phyloP scores from a whole-genome alignment of 306 rosid genomes.

The Begonia masoniana region DNA sequence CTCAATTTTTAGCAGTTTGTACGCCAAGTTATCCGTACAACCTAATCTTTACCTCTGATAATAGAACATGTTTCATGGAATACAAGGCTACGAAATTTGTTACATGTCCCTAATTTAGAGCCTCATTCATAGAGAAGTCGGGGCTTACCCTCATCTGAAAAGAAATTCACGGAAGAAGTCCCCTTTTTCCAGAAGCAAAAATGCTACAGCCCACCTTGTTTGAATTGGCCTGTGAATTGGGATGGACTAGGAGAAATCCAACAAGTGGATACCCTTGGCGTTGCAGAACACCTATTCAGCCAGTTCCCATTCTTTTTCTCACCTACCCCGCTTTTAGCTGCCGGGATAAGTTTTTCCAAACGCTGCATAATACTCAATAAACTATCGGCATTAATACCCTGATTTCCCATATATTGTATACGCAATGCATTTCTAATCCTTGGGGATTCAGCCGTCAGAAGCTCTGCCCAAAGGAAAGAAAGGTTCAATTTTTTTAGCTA shows the following conservation, averaged over 20 bases:
- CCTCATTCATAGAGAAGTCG: no score
- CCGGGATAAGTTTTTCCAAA: constrained; percentile 84
- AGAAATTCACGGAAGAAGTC: constrained; percentile 93
- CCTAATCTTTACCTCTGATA: no score
- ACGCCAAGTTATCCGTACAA: no score
- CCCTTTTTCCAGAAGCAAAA: constrained; percentile 79
- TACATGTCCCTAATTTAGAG: no score
- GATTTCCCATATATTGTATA: constrained; percentile 92
- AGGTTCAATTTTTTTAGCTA: no score
- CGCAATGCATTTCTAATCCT: constrained; percentile 79
- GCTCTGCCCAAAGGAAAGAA: constrained; percentile 38
- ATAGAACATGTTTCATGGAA: not conserved
- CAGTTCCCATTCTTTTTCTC: constrained; percentile 65
- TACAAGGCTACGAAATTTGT: no score
- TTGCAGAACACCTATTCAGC: constrained; percentile 63
- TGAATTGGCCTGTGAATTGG: constrained; percentile 46
- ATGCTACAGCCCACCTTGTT: constrained; percentile 88
- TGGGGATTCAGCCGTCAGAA: constrained; percentile 94
- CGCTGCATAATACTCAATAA: constrained; percentile 99
- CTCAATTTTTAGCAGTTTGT: no score
- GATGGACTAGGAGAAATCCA: constrained; percentile 27
- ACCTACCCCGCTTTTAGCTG: constrained; percentile 99
- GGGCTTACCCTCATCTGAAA: constrained; percentile 74
- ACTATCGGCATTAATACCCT: constrained; percentile 90
- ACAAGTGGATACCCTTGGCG: constrained; percentile 32